phyloP scores from a whole-genome alignment of 768 basidiomycete genomes.

The Hebeloma cylindrosporum region DNA sequence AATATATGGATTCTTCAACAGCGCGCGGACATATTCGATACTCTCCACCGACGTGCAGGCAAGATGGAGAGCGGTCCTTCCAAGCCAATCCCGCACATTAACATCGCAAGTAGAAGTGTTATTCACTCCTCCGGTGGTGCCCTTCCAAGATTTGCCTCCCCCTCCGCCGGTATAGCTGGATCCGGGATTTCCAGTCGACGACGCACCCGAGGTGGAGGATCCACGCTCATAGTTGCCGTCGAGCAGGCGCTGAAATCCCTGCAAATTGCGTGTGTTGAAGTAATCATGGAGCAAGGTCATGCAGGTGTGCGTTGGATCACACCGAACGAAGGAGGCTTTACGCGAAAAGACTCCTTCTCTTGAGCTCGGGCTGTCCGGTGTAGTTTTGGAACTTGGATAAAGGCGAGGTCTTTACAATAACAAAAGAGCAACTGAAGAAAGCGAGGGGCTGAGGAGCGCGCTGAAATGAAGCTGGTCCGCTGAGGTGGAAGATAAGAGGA shows the following conservation, averaged over 20 bases:
- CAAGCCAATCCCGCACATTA: conserved; percentile 70
- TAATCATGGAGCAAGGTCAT: conserved; percentile 84
- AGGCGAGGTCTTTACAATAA: too few species aligned
- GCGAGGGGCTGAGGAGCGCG: too few species aligned
- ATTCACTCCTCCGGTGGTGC: conserved; percentile 39
- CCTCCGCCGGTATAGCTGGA: conserved; percentile 36
- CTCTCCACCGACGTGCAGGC: conserved; percentile 68
- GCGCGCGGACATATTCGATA: conserved; percentile 73
- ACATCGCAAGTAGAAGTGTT: conserved; percentile 47
- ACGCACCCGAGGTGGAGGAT: conserved; percentile 22
- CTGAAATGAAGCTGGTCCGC: too few species aligned
- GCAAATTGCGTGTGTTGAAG: conserved; percentile 68
- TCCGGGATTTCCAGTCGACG: conserved; percentile 34
- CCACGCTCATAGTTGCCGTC: conserved; percentile 44
- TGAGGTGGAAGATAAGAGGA: too few species aligned
- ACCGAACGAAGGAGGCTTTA: conserved; percentile 37
- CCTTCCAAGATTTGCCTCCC: conserved; percentile 58
- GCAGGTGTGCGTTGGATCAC: conserved; percentile 37
- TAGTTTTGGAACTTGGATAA: conserved; percentile 8
- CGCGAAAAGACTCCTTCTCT: conserved; percentile 22
- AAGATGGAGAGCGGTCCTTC: conserved; percentile 80
- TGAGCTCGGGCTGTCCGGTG: conserved; percentile 16
- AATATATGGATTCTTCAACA: conserved; percentile 73
- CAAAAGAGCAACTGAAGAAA: too few species aligned
- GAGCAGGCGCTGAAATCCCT: conserved; percentile 75